A percentile compares a stretch with the other conserved stretches of the same genome.
Conservation (phyloP, 768 basidiomycete species). For the Dioszegia crocea region DNA sequence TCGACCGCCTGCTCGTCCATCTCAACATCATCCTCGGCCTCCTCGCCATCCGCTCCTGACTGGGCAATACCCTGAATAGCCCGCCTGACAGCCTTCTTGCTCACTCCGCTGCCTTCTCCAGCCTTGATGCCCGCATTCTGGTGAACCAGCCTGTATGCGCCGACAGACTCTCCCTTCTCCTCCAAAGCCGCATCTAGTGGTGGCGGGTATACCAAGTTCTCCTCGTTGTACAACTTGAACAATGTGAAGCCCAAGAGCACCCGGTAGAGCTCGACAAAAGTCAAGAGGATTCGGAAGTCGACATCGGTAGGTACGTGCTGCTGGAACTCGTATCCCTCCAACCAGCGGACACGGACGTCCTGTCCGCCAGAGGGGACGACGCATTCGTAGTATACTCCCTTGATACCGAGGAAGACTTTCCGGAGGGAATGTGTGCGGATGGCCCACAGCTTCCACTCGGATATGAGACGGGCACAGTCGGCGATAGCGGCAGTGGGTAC, state of each 20-base stretch:
- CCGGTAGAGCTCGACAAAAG: slow-evolving; percentile 96
- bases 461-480: slow-evolving; percentile 81
- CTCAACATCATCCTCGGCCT: slow-evolving; percentile 16
- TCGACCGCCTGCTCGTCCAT: slow-evolving; percentile 27
- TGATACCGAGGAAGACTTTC: slow-evolving; percentile 93
- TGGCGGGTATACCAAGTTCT: slow-evolving; percentile 89
- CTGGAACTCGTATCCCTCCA: slow-evolving; percentile 95
- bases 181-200: slow-evolving; percentile 77
- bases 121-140: slow-evolving; percentile 44
- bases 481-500: slow-evolving; percentile 77
- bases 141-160: slow-evolving; percentile 73
- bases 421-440: slow-evolving; percentile 79
- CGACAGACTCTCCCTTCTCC: slow-evolving; percentile 80
- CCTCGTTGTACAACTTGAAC: slow-evolving; percentile 97
- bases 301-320: slow-evolving; percentile 93
- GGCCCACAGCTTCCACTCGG: slow-evolving; percentile 83
- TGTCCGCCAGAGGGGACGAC: slow-evolving; percentile 78
- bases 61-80: slow-evolving; percentile 56
- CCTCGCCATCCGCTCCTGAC: slow-evolving; percentile 22
- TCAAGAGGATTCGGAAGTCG: slow-evolving; percentile 95
- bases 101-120: slow-evolving; percentile 52
- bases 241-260: slow-evolving; percentile 91
- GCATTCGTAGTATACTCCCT: slow-evolving; percentile 96
- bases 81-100: slow-evolving; percentile 58
- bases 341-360: slow-evolving; percentile 73